phyloP scores from a whole-genome alignment of 495 filamentous ascomycete species.

The Recurvomyces mirabilis region DNA sequence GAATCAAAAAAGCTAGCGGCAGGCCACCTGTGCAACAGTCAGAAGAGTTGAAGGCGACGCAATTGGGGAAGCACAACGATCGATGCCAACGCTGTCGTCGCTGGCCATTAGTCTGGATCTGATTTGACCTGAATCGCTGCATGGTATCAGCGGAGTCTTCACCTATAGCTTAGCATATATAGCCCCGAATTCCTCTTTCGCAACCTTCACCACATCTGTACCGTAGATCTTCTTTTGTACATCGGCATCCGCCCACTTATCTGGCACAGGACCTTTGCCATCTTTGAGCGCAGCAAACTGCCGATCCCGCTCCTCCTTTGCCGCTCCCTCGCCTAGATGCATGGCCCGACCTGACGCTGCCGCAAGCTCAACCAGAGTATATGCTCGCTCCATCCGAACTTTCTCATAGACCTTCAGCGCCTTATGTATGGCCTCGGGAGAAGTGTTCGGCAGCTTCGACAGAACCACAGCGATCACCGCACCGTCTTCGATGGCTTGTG shows the following conservation, averaged over 20 bases:
- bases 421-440: conserved; percentile 47
- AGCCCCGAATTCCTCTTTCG: conserved; percentile 50
- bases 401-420: conserved; percentile 61
- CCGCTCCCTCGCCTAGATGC: conserved; percentile 63
- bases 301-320: conserved; percentile 64
- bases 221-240: conserved; percentile 70
- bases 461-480: conserved; percentile 61
- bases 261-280: conserved; percentile 50
- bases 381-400: conserved; percentile 58
- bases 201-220: conserved; percentile 52
- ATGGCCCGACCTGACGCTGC: conserved; percentile 52
- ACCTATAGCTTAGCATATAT: conserved; percentile 20
- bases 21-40: no score
- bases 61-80: no score
- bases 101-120: no score
- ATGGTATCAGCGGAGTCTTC: no score
- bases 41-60: no score
- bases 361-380: conserved; percentile 60
- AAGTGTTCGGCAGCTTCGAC: conserved; percentile 40
- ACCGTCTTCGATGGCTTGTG: conserved; percentile 75
- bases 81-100: no score
- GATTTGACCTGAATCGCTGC: no score
- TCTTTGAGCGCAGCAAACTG: conserved; percentile 52
- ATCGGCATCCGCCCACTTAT: conserved; percentile 74
- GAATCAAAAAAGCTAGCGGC: no score